Evolutionary conservation across 495 filamentous ascomycete species (phyloP).

Genomic region (Neurospora sp.): DNA sequence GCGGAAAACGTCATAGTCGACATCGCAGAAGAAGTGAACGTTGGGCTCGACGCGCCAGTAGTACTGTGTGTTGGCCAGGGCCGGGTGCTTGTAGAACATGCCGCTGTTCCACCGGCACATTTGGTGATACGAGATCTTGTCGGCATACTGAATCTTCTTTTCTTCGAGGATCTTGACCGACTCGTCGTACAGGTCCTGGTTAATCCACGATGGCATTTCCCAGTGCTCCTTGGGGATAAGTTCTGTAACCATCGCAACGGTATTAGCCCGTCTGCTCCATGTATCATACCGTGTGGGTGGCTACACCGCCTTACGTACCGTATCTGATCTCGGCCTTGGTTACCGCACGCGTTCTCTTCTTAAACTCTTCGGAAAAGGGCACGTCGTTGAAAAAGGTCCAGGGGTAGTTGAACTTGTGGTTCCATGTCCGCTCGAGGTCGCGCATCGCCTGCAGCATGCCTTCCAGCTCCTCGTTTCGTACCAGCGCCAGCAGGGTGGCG

Average conservation of each 20-base stretch:
- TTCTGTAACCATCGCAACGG: conserved; percentile 40
- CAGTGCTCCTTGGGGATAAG: conserved; percentile 90
- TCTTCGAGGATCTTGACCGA: conserved; percentile 75
- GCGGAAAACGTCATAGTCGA: conserved; percentile 98
- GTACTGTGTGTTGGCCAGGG: conserved; percentile 69
- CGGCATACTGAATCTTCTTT: conserved; percentile 79
- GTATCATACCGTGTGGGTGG: neutral
- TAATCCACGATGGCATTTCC: conserved; percentile 87
- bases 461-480: conserved; percentile 79
- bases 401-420: conserved; percentile 98
- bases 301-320: conserved; percentile 40
- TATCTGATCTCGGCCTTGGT: conserved; percentile 82
- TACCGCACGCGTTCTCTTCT: conserved; percentile 58
- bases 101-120: conserved; percentile 99
- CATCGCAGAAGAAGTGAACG: conserved; percentile 97
- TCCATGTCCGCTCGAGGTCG: conserved; percentile 92
- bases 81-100: conserved; percentile 94
- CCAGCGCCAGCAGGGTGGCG: conserved; percentile 86
- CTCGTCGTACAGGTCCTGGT: conserved; percentile 73
- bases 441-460: conserved; percentile 78
- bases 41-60: conserved; percentile 99
- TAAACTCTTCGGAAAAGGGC: conserved; percentile 88
- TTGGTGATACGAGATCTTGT: conserved; percentile 86
- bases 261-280: neutral
- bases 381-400: conserved; percentile 99